Conservation (phyloP, 768 basidiomycete genomes). For the Dioszegia hungarica region DNA sequence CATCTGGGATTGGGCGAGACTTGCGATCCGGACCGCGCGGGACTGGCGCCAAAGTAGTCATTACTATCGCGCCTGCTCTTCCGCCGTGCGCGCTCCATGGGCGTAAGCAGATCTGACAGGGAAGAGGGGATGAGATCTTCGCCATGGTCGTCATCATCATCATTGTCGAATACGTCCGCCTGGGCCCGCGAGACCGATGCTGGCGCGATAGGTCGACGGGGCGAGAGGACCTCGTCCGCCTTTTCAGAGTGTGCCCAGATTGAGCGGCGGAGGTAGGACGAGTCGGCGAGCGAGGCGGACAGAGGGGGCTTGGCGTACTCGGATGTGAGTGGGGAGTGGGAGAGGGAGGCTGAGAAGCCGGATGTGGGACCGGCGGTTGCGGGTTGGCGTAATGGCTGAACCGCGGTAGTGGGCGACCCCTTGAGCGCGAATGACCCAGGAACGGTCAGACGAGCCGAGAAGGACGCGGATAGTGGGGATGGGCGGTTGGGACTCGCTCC, state of each 20-base stretch:
- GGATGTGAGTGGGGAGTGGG: conserved; percentile 15
- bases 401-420: conserved; percentile 13
- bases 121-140: conserved; percentile 80
- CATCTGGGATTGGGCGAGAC: neutral
- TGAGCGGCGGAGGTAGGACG: conserved; percentile 14
- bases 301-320: conserved; percentile 17
- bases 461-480: conserved; percentile 50
- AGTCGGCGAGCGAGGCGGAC: conserved; percentile 41
- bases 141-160: conserved; percentile 59
- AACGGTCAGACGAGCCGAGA: conserved; percentile 42
- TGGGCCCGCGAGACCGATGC: neutral
- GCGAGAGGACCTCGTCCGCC: conserved; percentile 28
- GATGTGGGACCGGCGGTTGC: conserved; percentile 16
- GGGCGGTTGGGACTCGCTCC: conserved; percentile 46
- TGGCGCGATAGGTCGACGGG: conserved; percentile 23
- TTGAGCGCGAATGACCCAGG: conserved; percentile 43
- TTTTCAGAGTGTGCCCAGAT: conserved; percentile 36
- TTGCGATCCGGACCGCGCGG: neutral
- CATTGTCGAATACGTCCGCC: conserved; percentile 53
- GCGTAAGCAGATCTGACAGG: conserved; percentile 81
- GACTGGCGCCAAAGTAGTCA: conserved; percentile 20
- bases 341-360: conserved; percentile 32
- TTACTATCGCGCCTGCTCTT: conserved; percentile 53
- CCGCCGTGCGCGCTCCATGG: conserved; percentile 74
- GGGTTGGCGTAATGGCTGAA: conserved; percentile 30